Evolutionary conservation across 2,329 filamentous ascomycete genomes (phyloP).

Genomic region (Harringtonia lauricola): DNA sequence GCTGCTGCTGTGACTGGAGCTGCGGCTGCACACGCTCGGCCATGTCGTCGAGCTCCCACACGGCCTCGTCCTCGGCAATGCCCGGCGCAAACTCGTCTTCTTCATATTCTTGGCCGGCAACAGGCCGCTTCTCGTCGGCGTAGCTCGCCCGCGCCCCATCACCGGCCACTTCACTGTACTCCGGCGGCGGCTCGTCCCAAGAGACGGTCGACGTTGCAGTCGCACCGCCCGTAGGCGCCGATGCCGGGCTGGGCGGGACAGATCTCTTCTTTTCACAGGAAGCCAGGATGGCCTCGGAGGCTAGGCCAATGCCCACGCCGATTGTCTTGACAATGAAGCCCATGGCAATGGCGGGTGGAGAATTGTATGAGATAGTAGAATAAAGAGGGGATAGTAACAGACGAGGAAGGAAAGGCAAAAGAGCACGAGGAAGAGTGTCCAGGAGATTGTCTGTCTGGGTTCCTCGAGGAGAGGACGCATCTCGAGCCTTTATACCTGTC

Average conservation of each 20-base stretch:
- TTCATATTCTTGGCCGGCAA: constrained; percentile 3
- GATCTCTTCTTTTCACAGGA: constrained; percentile 7
- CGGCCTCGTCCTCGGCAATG: constrained; percentile 11
- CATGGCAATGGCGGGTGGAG: background rate
- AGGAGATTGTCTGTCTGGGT: no score
- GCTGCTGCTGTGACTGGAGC: constrained; percentile 6
- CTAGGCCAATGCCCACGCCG: constrained; percentile 11
- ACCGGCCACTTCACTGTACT: constrained; percentile 8
- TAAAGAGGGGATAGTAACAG: no score
- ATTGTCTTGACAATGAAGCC: background rate
- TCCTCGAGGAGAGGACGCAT: no score
- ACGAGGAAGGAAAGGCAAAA: no score
- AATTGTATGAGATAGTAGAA: no score
- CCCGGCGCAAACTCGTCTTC: constrained; percentile 3
- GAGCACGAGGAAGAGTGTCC: no score
- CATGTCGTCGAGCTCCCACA: constrained; percentile 16
- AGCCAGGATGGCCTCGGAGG: constrained; percentile 13
- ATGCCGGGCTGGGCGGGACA: background rate
- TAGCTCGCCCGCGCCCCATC: constrained; percentile 2
- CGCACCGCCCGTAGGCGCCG: no score
- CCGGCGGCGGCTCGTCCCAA: constrained; percentile 5
- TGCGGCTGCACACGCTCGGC: constrained; percentile 9
- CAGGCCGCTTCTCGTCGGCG: constrained; percentile 1
- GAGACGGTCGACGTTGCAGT: no score
- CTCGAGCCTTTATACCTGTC: no score